Conservation (phyloP, 139 green algal species). For the Tetraselmis chui region DNA sequence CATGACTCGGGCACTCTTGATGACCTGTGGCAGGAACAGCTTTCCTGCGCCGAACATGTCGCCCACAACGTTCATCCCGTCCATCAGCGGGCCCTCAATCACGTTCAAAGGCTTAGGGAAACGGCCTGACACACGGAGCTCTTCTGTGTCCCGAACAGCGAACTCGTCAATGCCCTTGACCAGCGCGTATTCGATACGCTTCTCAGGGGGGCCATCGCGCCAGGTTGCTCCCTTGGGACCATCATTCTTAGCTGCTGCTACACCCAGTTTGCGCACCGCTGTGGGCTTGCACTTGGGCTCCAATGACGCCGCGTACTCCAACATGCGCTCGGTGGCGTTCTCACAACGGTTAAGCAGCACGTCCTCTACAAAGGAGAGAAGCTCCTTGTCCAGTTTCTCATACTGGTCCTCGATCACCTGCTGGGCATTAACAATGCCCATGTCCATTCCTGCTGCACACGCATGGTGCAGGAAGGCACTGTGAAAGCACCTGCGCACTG, state of each 20-base stretch:
- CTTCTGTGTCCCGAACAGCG: constrained; percentile 81
- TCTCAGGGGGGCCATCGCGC: constrained; percentile 72
- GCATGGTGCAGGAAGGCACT: constrained; percentile 90
- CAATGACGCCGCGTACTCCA: constrained; percentile 83
- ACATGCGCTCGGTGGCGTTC: constrained; percentile 94
- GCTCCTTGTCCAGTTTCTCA: constrained; percentile 95
- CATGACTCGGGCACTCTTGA: constrained; percentile 99
- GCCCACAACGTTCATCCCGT: constrained; percentile 98
- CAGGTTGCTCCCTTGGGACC: constrained; percentile 41
- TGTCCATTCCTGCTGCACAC: constrained; percentile 95
- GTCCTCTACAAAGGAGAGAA: constrained; percentile 93
- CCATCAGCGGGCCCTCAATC: constrained; percentile 98
- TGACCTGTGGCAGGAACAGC: constrained; percentile 99
- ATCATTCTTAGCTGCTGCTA: constrained; percentile 12
- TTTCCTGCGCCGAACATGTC: constrained; percentile 97
- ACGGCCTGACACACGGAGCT: constrained; percentile 61
- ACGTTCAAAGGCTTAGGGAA: constrained; percentile 83
- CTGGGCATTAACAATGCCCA: constrained; percentile 96
- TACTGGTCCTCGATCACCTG: constrained; percentile 93
- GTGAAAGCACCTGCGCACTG: constrained; percentile 90
- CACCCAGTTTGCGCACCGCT: constrained; percentile 59
- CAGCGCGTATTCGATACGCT: constrained; percentile 86
- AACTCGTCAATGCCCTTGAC: constrained; percentile 98
- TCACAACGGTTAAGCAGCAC: constrained; percentile 94
- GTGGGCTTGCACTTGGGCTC: constrained; percentile 92